phyloP scores from a whole-genome alignment of 2,329 filamentous ascomycete genomes.

The Claviceps sorghi region DNA sequence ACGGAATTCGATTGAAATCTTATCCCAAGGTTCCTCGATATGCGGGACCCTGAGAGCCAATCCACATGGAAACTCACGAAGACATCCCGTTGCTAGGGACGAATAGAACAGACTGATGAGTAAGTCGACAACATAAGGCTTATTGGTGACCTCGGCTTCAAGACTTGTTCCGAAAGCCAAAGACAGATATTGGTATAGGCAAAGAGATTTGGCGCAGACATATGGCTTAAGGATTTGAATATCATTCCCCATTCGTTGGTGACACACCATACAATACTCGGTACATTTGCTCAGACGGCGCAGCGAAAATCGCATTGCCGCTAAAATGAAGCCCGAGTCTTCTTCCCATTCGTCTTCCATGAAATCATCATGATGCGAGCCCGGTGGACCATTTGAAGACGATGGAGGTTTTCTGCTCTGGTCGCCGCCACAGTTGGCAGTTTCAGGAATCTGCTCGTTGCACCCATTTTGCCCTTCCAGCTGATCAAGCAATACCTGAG shows the following conservation, averaged over 20 bases:
- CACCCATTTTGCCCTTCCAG: not conserved
- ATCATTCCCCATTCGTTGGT: slow-evolving; percentile 47
- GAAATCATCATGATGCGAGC: slow-evolving; percentile 18
- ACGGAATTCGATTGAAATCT: not conserved
- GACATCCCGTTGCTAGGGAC: slow-evolving; percentile 27
- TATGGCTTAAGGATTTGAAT: slow-evolving; percentile 63
- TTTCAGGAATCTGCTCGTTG: not conserved
- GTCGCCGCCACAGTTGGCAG: not conserved
- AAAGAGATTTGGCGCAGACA: slow-evolving; percentile 62
- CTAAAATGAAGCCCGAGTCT: slow-evolving; percentile 35
- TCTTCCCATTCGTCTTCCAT: slow-evolving; percentile 13
- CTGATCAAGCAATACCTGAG: slow-evolving; percentile 8
- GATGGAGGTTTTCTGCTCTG: not conserved
- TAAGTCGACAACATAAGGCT: slow-evolving; percentile 73
- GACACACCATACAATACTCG: slow-evolving; percentile 77
- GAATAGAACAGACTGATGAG: slow-evolving; percentile 69
- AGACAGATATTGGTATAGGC: slow-evolving; percentile 75
- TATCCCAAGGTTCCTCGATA: not conserved
- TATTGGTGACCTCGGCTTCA: slow-evolving; percentile 67
- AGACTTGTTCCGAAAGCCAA: slow-evolving; percentile 76
- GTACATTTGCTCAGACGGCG: slow-evolving; percentile 68
- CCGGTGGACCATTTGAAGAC: slow-evolving; percentile 4
- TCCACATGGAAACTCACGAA: slow-evolving; percentile 31
- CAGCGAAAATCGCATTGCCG: slow-evolving; percentile 61
- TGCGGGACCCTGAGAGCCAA: slow-evolving; percentile 22